Conservation (phyloP, 2,329 filamentous ascomycete genomes). For the Colletotrichum lupini region DNA sequence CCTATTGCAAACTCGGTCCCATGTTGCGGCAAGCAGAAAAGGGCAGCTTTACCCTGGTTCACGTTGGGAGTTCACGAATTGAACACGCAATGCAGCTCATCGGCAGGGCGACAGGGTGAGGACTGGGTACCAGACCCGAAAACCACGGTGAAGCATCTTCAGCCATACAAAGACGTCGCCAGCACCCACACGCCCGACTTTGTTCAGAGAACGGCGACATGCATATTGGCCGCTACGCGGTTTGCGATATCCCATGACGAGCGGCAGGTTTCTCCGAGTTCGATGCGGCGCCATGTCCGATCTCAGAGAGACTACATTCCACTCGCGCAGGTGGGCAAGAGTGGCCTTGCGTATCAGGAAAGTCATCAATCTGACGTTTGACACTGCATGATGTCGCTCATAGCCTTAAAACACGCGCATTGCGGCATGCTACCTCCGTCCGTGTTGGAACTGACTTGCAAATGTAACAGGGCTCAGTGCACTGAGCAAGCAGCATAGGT, state of each 20-base stretch:
- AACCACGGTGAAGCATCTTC: conserved; percentile 21
- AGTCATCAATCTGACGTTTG: conserved; percentile 1
- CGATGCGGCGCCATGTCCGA: conserved; percentile 7
- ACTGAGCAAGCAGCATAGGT: not conserved
- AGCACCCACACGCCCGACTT: conserved; percentile 5
- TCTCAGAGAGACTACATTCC: conserved; percentile 5
- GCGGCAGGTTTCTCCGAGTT: conserved; percentile 6
- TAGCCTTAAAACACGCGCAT: conserved; percentile 3
- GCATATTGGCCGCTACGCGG: not conserved
- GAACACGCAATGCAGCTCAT: conserved; percentile 16
- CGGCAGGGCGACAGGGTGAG: not conserved
- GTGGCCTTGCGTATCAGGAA: not conserved
- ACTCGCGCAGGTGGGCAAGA: not conserved
- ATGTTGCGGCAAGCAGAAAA: not conserved
- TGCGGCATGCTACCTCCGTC: not conserved
- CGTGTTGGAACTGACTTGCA: conserved; percentile 20
- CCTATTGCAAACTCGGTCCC: not conserved
- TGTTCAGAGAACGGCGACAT: conserved; percentile 1
- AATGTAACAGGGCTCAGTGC: not conserved
- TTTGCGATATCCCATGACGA: conserved; percentile 6
- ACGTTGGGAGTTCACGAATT: not conserved
- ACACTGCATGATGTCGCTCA: not conserved
- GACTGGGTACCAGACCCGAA: not conserved
- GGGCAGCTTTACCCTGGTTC: not conserved
- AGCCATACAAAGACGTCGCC: not conserved